Evolutionary conservation across 495 filamentous ascomycete genomes (phyloP), one percentile per base, ranked within the genome.

Genomic region (Trichocladium antarcticum): DNA sequence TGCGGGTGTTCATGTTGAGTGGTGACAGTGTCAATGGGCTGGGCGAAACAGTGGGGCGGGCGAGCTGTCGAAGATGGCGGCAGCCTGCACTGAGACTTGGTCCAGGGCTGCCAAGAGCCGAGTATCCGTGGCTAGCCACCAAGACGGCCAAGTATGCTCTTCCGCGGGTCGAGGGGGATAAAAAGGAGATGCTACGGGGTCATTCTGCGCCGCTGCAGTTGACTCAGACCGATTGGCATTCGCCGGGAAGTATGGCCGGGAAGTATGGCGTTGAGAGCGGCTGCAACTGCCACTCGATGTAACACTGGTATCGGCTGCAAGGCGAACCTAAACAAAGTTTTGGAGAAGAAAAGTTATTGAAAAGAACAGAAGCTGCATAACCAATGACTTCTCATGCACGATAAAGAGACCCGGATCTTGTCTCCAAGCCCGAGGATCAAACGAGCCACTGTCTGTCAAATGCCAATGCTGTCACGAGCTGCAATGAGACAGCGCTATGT

Each of bases 1-100:
- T 84, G 55, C 92, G 74, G 47, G 89, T 94, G 62, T 98, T 93
- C 92, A 98, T 98, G 42, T 57, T 73, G 65, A 51, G 24, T 28
- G 14, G 20, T 6, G 31, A 4, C 5, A 14, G 24, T 15, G 5
- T 10, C 12, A 20, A 15, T 37, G 35, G 32, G n/a, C 4, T 21
- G 12, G 47, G 14, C 27, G 14, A 37, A 35, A 16, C 47, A 54
- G 29, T 17, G 55, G 22, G 42, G 29, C 10, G 14, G 17, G 19
- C 2, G 16, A 2, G 20, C 31, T n/a, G n/a, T n/a, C 11, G 29
- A 17, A 34, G 45, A 32, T 43, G 31, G 15, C 15, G 31, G 47
- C 6, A 19, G 7, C 31, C 9, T 4, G 11, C 31, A 4, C 31
- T n/a, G n/a, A n/a, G 7, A 32, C 7, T 19, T 20, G 11, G 19